Base-by-base conservation (phyloP, 345 rosid genomes). In the Lepidium sativum region DNA sequence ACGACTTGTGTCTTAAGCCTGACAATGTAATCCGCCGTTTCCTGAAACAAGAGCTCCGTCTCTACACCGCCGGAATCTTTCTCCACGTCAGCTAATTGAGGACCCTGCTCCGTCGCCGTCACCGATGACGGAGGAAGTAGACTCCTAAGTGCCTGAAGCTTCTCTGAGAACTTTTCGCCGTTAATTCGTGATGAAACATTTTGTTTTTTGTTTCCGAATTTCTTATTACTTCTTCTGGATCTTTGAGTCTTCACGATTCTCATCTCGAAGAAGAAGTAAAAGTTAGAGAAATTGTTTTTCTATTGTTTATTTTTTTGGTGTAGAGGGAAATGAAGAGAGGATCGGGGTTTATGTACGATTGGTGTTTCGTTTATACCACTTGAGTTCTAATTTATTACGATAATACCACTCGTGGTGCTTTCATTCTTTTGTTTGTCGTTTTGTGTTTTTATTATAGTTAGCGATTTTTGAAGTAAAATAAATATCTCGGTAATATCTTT, bases 1-100 rank as follows among this genome's bases (percentile, higher is more conserved):
- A 81, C 59, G 35, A 84, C 95, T 59, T 86, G 92, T 34, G 83
- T 80, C 79, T 73, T 85, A 77, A 91, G 76, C 29, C 69, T 71
- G 13, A 86, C 61, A 56, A 92, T 92, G 75, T 92, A 92, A 59
- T 92, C 90, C 0, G 95, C 98, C 12, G 96, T 88, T 68, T 84
- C 88, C 64, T 72, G 80, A 71, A 92, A 86, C 81, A 92, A 59
- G 70, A 77, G 81, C 17, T 71, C 75, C 9, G 70, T 71, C 54
- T 54, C 68, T 45, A 35, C 75, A 23, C 52, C 8, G 8, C 82
- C 83, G 1, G 83, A 54, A 62, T 78, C 74, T 17, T 65, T 65
- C 6, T 13, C 60, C 41, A 66, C 80, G 6, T 58, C 43, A 55
- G 31, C 31, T 12, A 35, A 34, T 38, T n/a, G 78, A 13, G 6